Evolutionary conservation across 2,329 filamentous ascomycete species (phyloP), one percentile per base, ranked within the genome.

Genomic region (Arthrobotrys megalospora): DNA sequence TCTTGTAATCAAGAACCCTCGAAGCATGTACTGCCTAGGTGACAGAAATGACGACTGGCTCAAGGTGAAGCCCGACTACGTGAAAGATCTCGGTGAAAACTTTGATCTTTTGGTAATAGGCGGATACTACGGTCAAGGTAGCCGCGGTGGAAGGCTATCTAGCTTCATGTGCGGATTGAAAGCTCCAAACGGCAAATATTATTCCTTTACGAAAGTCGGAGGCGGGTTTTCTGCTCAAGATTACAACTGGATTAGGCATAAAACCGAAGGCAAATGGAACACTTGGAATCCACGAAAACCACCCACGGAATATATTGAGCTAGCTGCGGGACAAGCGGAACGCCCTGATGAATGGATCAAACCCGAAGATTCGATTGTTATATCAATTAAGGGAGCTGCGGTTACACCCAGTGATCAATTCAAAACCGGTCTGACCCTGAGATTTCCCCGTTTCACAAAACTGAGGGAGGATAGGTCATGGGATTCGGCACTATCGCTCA

Each of bases 51-150:
- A 97, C 81, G 93, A 97, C 84, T 99, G 96, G 96, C 91, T 97
- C 85, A 99, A 99, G 83, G 94, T 99, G 7, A 99, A 99, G 82
- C 96, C 96, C 0, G 96, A 99, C 80, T 99, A 99, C 84, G 97
- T 98, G 94, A 91, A 91, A 1, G 95, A 97, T 80, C 97, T 96
- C 83, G 96, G 96, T 79, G 95, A 98, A 84, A 93, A 92, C 0
- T 89, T 99, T 2, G 96, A 99, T 83, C 93, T 94, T 80, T 86
- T 97, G 12, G 87, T 99, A 14, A 90, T 99, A 66, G 96, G 95
- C 68, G 96, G 93, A 7, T 98, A 97, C 85, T 99, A 93, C 83
- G 96, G 96, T 12, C 93, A 92, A 34, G 96, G 96, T 0, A 90
- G 89, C 70, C 90, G 96, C 58, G 96, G 96, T 60, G 96, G 95